These are phyloP conservation scores for Colletotrichum sp. DNA, from an alignment of 2,329 filamentous ascomycete genomes.

Conservation along the genomic window DNA sequence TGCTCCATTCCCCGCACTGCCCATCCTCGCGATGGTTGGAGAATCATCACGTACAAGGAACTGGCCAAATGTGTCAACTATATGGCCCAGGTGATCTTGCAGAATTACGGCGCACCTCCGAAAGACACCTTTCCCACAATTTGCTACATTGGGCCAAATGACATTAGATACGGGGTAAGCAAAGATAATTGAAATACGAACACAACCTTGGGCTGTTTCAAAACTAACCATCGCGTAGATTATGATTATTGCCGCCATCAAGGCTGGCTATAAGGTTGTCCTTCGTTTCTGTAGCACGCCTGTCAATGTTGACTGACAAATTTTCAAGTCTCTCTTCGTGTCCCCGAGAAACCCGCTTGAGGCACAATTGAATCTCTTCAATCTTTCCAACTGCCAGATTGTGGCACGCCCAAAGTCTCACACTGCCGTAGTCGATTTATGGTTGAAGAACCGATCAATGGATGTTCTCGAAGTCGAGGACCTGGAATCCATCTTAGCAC, in stretches of 20 bases:
- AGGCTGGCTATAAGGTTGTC: slow-evolving; percentile 34
- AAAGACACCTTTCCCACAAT: slow-evolving; percentile 39
- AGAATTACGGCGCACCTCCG: slow-evolving; percentile 29
- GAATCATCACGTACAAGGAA: slow-evolving; percentile 37
- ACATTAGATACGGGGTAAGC: slow-evolving; percentile 38
- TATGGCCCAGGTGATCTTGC: slow-evolving; percentile 36
- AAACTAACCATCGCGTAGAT: slow-evolving; percentile 1
- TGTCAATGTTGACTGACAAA: slow-evolving; percentile 27
- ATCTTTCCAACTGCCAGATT: slow-evolving; percentile 46
- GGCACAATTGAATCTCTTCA: slow-evolving; percentile 50
- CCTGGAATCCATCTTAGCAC: slow-evolving; percentile 37
- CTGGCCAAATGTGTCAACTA: slow-evolving; percentile 45
- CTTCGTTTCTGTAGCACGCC: slow-evolving; percentile 22
- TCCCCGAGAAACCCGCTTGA: slow-evolving; percentile 51
- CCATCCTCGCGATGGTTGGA: slow-evolving; percentile 45
- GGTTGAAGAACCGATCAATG: slow-evolving; percentile 43
- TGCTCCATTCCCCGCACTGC: slow-evolving; percentile 38
- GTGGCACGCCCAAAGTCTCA: slow-evolving; percentile 37
- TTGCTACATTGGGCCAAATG: slow-evolving; percentile 50
- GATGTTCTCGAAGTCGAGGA: slow-evolving; percentile 36
- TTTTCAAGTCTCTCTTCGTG: slow-evolving; percentile 43
- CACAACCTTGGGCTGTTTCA: accelerated
- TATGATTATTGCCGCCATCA: slow-evolving; percentile 41
- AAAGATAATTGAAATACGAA: background rate
- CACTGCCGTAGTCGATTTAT: slow-evolving; percentile 35